Base-by-base conservation (phyloP, 345 rosid genomes). In the Salix brachista region DNA sequence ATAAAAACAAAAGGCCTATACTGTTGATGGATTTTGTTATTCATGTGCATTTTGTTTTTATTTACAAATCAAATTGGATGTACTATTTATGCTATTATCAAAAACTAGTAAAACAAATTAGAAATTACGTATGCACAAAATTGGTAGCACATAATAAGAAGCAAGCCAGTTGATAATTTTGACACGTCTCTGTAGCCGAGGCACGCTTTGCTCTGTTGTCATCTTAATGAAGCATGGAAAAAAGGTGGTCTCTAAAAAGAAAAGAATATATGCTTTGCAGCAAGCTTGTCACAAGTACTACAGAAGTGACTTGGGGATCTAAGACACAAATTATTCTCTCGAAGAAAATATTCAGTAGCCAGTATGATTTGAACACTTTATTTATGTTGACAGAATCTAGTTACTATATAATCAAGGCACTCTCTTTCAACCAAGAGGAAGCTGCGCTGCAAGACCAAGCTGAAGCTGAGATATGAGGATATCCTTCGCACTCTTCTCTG, bases 201-300 rank as follows among this genome's bases (percentile, higher is more conserved):
- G 79, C 70, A 56, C 37, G 30, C 21, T 25, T 9, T 44, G 68
- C 67, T 17, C 28, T 39, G 56, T 28, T 75, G 70, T 66, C 37
- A 16, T 11, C 39, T 19, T 10, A 7, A 44, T 28, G 17, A 77
- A 69, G 37, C 18, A 18, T 0, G 50, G 23, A 58, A 30, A 3
- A 66, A 32, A 62, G 65, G 78, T 17, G 56, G 83, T 80, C 61
- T 46, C 60, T 44, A 7, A 62, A 72, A 85, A 81, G 88, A 26
- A 79, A 87, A 82, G 90, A 78, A 84, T 81, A 84, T 62, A 75
- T 78, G 70, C 75, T 61, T 25, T 48, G 32, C 30, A 67, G 72
- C 83, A 83, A 82, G 88, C 81, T 77, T 69, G 71, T 71, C 37
- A 68, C 79, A 30, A 68, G 84, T 69, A 77, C 84, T 77, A 74